These are phyloP conservation scores for Aspergillus fumigatiaffinis DNA, from an alignment of 2,329 filamentous ascomycete species.

Conservation along the genomic window DNA sequence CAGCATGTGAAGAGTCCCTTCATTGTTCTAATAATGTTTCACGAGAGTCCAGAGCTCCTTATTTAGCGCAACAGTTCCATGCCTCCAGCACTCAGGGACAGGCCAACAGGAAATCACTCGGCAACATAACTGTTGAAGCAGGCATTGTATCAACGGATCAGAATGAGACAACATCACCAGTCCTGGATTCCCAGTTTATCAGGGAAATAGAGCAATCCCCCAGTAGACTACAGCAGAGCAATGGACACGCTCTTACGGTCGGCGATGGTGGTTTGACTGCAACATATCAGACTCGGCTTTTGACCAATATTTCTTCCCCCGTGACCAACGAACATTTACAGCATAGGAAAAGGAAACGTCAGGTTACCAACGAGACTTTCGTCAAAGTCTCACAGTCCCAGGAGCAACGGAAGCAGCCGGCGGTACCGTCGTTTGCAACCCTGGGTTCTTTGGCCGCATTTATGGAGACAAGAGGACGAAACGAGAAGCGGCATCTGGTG, in stretches of 20 bases:
- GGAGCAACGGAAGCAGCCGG: conserved; percentile 7
- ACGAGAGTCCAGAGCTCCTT: background rate
- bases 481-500: conserved; percentile 23
- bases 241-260: background rate
- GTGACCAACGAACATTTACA: background rate
- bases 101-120: background rate
- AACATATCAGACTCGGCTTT: too few relatives aligned
- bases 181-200: background rate
- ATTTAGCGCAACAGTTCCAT: background rate
- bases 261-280: background rate
- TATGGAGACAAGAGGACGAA: conserved; percentile 45
- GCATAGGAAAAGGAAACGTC: background rate
- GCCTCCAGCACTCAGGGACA: background rate
- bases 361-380: background rate
- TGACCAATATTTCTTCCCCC: background rate
- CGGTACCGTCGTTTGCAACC: conserved; percentile 26
- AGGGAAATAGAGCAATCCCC: background rate
- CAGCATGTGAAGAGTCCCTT: background rate
- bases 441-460: conserved; percentile 47
- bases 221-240: background rate
- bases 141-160: background rate
- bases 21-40: background rate
- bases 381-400: background rate
- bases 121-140: background rate
- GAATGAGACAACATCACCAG: background rate